Evolutionary conservation across 192 early-diverging fungal species (phyloP).

Genomic region (Backusella liffmaniae): DNA sequence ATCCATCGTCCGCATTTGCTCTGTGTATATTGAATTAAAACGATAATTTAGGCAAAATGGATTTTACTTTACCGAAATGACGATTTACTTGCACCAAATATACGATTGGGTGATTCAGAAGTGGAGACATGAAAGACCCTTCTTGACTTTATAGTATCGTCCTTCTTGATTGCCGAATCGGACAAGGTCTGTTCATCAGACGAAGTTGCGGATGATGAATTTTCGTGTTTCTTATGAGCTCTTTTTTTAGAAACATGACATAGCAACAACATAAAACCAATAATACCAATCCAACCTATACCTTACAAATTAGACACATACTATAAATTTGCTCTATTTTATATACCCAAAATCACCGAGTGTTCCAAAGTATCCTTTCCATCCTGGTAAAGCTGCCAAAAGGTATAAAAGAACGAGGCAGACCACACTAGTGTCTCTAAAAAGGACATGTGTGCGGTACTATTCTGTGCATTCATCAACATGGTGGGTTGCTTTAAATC

Average conservation of each 20-base stretch:
- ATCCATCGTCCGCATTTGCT: conserved; percentile 54
- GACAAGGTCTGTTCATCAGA: conserved; percentile 17
- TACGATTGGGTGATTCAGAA: conserved; percentile 8
- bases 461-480: background rate
- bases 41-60: background rate
- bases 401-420: conserved; percentile 4
- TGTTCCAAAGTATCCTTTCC: background rate
- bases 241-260: conserved; percentile 1
- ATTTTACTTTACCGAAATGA: conserved; percentile 15
- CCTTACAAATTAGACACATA: background rate
- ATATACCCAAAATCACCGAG: conserved; percentile 10
- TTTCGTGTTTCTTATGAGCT: background rate
- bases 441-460: background rate
- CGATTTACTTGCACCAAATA: conserved; percentile 22
- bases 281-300: conserved; percentile 6
- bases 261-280: background rate
- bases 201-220: conserved; percentile 10
- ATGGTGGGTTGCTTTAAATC: conserved; percentile 8
- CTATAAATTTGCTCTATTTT: background rate
- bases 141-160: background rate
- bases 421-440: conserved; percentile 10
- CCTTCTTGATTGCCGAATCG: background rate
- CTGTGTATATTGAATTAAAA: conserved; percentile 17
- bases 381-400: conserved; percentile 8
- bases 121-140: background rate